phyloP scores from a whole-genome alignment of 208 protist genomes.

The Leishmania martiniquensis region DNA sequence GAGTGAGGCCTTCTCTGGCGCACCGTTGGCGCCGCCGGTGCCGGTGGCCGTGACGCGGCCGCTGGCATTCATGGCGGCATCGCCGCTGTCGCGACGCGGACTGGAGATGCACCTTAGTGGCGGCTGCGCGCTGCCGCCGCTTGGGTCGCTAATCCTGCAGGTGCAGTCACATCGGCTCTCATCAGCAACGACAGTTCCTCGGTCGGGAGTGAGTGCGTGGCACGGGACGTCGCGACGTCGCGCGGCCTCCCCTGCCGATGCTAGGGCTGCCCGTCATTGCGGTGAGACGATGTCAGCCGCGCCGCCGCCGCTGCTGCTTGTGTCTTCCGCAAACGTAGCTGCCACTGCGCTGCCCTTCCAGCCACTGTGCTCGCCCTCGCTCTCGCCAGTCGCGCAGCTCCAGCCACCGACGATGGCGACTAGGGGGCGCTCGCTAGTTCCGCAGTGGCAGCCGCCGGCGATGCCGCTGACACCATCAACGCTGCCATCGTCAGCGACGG shows the following conservation, averaged over 20 bases:
- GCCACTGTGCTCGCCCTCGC: neutral
- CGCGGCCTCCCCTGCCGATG: neutral
- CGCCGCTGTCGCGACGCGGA: conserved; percentile 31
- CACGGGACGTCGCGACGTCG: neutral
- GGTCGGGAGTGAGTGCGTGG: neutral
- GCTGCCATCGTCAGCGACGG: neutral
- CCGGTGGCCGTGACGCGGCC: conserved; percentile 27
- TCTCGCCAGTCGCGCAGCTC: neutral
- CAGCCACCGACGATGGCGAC: neutral
- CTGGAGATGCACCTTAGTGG: conserved; percentile 37
- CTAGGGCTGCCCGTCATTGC: neutral
- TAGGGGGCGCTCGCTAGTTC: neutral
- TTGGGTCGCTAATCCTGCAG: conserved; percentile 42
- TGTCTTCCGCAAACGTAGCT: conserved; percentile 17
- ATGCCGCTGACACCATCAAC: neutral
- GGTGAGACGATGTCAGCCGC: neutral
- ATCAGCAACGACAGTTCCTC: neutral
- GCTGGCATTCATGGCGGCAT: conserved; percentile 47
- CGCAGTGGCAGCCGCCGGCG: neutral
- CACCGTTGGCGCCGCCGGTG: conserved; percentile 2
- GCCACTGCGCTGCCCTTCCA: neutral
- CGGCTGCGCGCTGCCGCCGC: conserved; percentile 51
- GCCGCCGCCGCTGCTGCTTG: conserved; percentile 1
- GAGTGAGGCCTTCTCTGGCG: neutral
- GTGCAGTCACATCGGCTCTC: conserved; percentile 12